A percentile compares a stretch with the other conserved stretches of the same genome.
phyloP scores from a whole-genome alignment of 164 flowering plant genomes.

The Umbilicus rupestris region DNA sequence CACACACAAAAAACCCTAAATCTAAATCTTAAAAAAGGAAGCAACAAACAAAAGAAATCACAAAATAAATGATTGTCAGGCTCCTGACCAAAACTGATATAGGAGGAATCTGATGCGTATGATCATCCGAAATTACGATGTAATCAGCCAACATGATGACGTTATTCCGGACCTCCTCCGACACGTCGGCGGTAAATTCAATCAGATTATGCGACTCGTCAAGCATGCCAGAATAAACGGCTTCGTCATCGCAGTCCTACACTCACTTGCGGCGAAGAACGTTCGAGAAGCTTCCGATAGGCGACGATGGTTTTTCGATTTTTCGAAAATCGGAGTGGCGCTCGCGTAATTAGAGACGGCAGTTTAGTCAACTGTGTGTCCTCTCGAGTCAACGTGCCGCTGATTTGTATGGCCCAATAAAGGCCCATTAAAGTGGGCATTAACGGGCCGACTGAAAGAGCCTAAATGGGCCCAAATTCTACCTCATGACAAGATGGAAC shows the following conservation, averaged over 20 bases:
- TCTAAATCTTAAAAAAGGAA: not conserved
- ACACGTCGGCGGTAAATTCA: constrained; percentile 38
- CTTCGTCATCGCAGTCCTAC: not conserved
- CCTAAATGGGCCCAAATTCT: too few species aligned
- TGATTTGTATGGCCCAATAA: too few species aligned
- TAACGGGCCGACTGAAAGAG: too few species aligned
- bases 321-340: not conserved
- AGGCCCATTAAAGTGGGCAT: too few species aligned
- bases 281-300: not conserved
- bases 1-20: too few species aligned
- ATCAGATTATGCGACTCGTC: constrained; percentile 29
- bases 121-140: constrained; percentile 38
- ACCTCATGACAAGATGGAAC: too few species aligned
- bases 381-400: not conserved
- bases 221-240: constrained; percentile 2
- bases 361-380: not conserved
- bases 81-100: constrained; percentile 38
- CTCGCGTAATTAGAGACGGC: not conserved
- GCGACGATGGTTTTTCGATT: not conserved
- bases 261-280: not conserved
- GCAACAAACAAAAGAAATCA: too few species aligned
- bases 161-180: constrained; percentile 60
- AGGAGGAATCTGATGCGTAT: constrained; percentile 24
- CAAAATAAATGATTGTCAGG: not conserved
- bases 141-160: constrained; percentile 65